Evolutionary conservation across 2,329 filamentous ascomycete genomes (phyloP).

Genomic region (Colletotrichum costaricense): DNA sequence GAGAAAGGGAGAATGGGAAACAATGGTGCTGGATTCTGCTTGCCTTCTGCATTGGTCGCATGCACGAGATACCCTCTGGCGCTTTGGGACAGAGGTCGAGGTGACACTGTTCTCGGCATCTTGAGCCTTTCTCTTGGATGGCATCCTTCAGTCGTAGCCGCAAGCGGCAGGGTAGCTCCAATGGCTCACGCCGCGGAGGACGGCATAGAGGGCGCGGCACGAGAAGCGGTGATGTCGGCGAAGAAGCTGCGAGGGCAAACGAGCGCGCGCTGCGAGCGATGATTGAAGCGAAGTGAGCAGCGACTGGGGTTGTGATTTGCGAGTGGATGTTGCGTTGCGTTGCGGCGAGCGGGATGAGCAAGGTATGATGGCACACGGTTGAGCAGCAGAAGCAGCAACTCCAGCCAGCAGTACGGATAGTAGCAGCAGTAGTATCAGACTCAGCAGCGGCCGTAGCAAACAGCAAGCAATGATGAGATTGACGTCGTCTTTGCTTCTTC

Average conservation of each 20-base stretch:
- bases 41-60: constrained; percentile 73
- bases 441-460: background rate
- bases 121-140: constrained; percentile 50
- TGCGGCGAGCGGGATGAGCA: background rate
- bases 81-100: constrained; percentile 54
- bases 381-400: background rate
- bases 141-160: constrained; percentile 46
- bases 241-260: background rate
- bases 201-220: constrained; percentile 28
- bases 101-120: constrained; percentile 40
- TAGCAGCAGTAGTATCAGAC: background rate
- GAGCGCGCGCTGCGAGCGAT: constrained; percentile 10
- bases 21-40: background rate
- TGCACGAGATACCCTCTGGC: constrained; percentile 74
- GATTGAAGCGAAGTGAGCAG: constrained; percentile 10
- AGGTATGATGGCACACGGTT: background rate
- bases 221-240: background rate
- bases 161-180: constrained; percentile 28
- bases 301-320: background rate
- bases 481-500: constrained; percentile 26
- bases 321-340: constrained; percentile 1
- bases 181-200: constrained; percentile 27
- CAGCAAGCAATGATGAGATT: constrained; percentile 6
- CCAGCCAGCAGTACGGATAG: background rate
- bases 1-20: background rate